Evolutionary conservation across 148 eudicot genomes (phyloP).

Genomic region (Camellia japonica): DNA sequence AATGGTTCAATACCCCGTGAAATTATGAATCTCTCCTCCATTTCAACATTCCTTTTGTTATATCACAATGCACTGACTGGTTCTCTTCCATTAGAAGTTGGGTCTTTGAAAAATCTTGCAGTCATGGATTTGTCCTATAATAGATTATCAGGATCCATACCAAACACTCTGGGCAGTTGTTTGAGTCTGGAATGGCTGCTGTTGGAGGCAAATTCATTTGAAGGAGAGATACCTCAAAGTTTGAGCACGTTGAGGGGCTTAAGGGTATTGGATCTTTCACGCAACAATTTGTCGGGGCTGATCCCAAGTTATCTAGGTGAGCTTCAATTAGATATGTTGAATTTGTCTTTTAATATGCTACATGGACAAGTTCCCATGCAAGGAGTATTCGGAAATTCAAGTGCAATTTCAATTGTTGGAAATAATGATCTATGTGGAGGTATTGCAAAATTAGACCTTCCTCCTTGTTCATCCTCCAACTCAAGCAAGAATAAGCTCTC

Average conservation of each 20-base stretch:
- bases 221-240: conserved; percentile 3
- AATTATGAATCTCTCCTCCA: neutral
- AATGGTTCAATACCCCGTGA: conserved; percentile 21
- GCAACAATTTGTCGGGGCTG: neutral
- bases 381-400: neutral
- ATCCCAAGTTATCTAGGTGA: conserved; percentile 2
- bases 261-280: neutral
- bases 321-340: neutral
- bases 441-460: neutral
- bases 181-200: neutral
- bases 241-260: neutral
- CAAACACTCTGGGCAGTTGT: neutral
- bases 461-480: neutral
- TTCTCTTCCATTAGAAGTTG: conserved; percentile 8
- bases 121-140: conserved; percentile 1
- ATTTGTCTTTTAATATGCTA: conserved; percentile 1
- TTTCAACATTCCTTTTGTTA: neutral
- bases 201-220: conserved; percentile 3
- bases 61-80: conserved; percentile 10
- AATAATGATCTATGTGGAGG: conserved; percentile 14
- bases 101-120: conserved; percentile 4
- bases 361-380: neutral
- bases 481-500: neutral
- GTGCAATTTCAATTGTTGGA: conserved; percentile 2
- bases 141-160: neutral